These are phyloP conservation scores for Phytophthora ohioensis DNA, from an alignment of 352 stramenopile species.

Conservation along the genomic window DNA sequence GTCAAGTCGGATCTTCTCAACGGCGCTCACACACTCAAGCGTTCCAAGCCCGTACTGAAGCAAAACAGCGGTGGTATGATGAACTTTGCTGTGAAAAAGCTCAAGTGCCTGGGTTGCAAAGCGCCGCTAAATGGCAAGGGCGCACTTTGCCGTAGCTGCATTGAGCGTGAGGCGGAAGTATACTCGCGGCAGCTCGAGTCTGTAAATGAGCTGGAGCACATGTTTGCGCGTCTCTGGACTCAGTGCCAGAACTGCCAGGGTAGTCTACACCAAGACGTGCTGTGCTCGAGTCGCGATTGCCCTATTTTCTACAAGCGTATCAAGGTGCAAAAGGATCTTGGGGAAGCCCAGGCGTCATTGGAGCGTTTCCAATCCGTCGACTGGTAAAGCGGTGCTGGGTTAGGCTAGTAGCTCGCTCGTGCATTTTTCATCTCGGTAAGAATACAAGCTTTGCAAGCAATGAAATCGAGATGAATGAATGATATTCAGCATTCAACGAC, in stretches of 20 bases:
- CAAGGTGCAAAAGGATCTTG: slow-evolving; percentile 99
- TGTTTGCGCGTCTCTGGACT: slow-evolving; percentile 97
- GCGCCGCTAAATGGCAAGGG: slow-evolving; percentile 90
- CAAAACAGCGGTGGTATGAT: slow-evolving; percentile 98
- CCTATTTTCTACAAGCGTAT: slow-evolving; percentile 99
- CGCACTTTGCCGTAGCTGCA: slow-evolving; percentile 95
- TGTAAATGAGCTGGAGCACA: slow-evolving; percentile 94
- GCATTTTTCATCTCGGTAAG: slow-evolving; percentile 3
- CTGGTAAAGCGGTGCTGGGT: slow-evolving; percentile 45
- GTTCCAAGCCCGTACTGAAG: slow-evolving; percentile 96
- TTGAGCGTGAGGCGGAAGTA: slow-evolving; percentile 93
- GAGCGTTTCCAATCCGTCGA: slow-evolving; percentile 94
- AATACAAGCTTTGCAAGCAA: slow-evolving; percentile 19
- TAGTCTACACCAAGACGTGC: slow-evolving; percentile 95
- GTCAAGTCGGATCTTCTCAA: slow-evolving; percentile 93
- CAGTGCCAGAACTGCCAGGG: slow-evolving; percentile 99
- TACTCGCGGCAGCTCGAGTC: slow-evolving; percentile 95
- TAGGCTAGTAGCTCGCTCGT: slow-evolving; percentile 3
- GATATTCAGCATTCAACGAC: no score
- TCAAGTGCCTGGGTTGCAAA: slow-evolving; percentile 98
- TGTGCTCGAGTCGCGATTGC: slow-evolving; percentile 98
- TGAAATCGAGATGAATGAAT: background rate
- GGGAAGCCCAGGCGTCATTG: slow-evolving; percentile 93
- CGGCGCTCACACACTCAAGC: slow-evolving; percentile 98
- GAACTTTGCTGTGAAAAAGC: slow-evolving; percentile 98